phyloP scores from a whole-genome alignment of 768 basidiomycete genomes.

The Phylloporus sp. region DNA sequence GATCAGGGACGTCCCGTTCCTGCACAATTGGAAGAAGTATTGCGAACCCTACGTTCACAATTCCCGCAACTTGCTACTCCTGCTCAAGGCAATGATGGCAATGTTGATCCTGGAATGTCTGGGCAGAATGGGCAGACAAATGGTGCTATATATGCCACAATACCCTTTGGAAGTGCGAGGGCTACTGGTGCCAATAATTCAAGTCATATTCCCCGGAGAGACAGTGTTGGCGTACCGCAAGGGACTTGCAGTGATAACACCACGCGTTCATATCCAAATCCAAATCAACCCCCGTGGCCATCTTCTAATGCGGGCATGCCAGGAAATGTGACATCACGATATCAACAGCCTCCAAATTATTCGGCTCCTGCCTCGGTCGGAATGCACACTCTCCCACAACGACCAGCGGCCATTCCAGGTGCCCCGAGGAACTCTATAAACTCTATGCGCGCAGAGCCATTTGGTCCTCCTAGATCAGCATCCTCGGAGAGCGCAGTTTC shows the following conservation, averaged over 20 bases:
- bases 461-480: slow-evolving; percentile 14
- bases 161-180: background rate
- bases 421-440: slow-evolving; percentile 3
- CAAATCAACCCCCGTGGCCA: slow-evolving; percentile 6
- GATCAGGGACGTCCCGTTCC: slow-evolving; percentile 6
- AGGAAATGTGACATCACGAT: slow-evolving; percentile 2
- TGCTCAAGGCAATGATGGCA: background rate
- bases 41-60: slow-evolving; percentile 15
- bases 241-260: slow-evolving; percentile 1
- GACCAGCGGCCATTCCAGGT: background rate
- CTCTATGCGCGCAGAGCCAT: slow-evolving; percentile 17
- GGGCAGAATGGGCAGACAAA: background rate
- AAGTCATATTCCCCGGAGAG: background rate
- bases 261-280: background rate
- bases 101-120: background rate
- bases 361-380: background rate
- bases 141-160: background rate
- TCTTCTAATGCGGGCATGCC: background rate
- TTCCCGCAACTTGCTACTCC: slow-evolving; percentile 7
- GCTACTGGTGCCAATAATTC: background rate
- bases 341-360: background rate
- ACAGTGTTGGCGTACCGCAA: slow-evolving; percentile 8
- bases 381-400: slow-evolving; percentile 16
- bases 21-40: slow-evolving; percentile 9
- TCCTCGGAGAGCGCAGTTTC: slow-evolving; percentile 12